phyloP scores from a whole-genome alignment of 164 flowering plant species.

The Berberis vulgaris region DNA sequence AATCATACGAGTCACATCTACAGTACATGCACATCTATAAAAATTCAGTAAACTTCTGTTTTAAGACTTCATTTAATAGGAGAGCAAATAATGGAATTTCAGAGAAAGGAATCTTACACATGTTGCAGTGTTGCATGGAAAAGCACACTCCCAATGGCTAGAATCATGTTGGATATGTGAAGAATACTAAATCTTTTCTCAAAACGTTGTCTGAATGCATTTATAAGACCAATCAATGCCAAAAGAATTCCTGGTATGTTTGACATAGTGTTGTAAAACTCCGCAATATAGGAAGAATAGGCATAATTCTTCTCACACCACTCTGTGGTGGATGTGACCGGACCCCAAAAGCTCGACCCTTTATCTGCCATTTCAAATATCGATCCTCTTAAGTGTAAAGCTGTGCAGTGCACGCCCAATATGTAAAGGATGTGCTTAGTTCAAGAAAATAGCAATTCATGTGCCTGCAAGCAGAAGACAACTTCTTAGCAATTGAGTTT shows the following conservation, averaged over 20 bases:
- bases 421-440: not conserved
- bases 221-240: slow-evolving; percentile 67
- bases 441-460: slow-evolving; percentile 6
- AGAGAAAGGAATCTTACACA: slow-evolving; percentile 35
- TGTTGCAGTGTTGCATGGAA: slow-evolving; percentile 76
- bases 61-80: not conserved
- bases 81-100: slow-evolving; percentile 2
- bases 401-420: slow-evolving; percentile 4
- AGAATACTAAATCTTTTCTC: slow-evolving; percentile 84
- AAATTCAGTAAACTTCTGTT: not conserved
- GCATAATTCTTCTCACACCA: slow-evolving; percentile 77
- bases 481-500: not conserved
- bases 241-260: slow-evolving; percentile 62
- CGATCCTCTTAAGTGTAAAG: not conserved
- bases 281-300: slow-evolving; percentile 66
- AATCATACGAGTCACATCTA: not conserved
- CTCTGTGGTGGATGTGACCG: slow-evolving; percentile 74
- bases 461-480: slow-evolving; percentile 13
- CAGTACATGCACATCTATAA: not conserved
- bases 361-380: slow-evolving; percentile 43
- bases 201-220: slow-evolving; percentile 68
- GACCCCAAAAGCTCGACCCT: slow-evolving; percentile 80
- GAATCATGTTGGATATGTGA: slow-evolving; percentile 77
- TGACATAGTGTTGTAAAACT: slow-evolving; percentile 74
- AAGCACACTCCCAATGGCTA: slow-evolving; percentile 74